phyloP scores from a whole-genome alignment of 805 yeast genomes.

The Jamesozyma gamospora region DNA sequence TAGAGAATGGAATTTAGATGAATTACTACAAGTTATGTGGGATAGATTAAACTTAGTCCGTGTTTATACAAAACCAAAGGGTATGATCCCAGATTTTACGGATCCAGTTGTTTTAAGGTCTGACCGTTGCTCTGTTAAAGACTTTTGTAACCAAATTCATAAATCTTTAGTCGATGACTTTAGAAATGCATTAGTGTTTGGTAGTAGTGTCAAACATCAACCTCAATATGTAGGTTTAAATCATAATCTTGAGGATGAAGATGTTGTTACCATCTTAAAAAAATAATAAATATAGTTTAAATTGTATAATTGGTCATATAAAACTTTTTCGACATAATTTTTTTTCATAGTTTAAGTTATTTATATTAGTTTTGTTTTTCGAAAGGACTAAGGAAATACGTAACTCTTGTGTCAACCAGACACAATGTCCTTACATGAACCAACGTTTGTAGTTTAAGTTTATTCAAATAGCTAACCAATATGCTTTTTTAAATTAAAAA shows the following conservation, averaged over 20 bases:
- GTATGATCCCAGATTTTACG: constrained; percentile 80
- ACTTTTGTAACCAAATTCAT: constrained; percentile 94
- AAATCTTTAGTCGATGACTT: constrained; percentile 89
- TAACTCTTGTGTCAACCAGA: no score
- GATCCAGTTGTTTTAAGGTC: constrained; percentile 90
- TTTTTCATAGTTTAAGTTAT: no score
- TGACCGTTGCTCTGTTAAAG: constrained; percentile 79
- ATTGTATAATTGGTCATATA: not conserved
- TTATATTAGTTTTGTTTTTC: no score
- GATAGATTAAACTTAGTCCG: constrained; percentile 79
- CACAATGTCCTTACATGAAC: no score
- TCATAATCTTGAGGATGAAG: constrained; percentile 86
- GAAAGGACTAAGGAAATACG: no score
- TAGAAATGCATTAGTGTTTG: constrained; percentile 86
- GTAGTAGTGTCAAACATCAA: constrained; percentile 92
- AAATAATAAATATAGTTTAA: constrained; percentile 29
- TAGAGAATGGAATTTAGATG: constrained; percentile 94
- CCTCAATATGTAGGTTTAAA: constrained; percentile 90
- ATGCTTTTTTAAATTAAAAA: no score
- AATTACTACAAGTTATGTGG: constrained; percentile 93
- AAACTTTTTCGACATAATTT: no score
- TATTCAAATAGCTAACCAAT: no score
- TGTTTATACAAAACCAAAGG: constrained; percentile 96
- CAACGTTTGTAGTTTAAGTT: no score
- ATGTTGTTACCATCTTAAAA: constrained; percentile 90